Conservation (phyloP, 2,329 filamentous ascomycete genomes). For the Penicillium sp. region DNA sequence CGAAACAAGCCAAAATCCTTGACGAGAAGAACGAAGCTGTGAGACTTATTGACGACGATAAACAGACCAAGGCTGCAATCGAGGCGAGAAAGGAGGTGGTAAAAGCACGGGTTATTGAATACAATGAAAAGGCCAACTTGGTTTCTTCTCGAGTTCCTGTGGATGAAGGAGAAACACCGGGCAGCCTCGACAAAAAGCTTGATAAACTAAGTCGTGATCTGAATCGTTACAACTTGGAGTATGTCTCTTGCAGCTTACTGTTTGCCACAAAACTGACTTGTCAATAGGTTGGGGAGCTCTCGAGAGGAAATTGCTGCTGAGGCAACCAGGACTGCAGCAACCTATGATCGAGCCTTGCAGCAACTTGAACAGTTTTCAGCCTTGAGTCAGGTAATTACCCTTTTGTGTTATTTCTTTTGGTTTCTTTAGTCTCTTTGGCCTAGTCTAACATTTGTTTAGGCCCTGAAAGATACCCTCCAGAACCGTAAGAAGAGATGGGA, state of each 20-base stretch:
- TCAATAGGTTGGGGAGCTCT: constrained; percentile 57
- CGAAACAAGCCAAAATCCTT: constrained; percentile 56
- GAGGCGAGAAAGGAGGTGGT: constrained; percentile 53
- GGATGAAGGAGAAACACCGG: constrained; percentile 62
- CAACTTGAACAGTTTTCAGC: constrained; percentile 41
- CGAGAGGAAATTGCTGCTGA: constrained; percentile 63
- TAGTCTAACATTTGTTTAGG: constrained; percentile 34
- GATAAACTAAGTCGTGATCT: constrained; percentile 59
- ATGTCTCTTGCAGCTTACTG: constrained; percentile 18
- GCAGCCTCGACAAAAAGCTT: constrained; percentile 51
- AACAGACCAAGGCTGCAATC: constrained; percentile 47
- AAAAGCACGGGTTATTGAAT: constrained; percentile 52
- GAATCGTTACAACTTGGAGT: constrained; percentile 55
- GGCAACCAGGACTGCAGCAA: constrained; percentile 38
- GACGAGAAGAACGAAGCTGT: constrained; percentile 63
- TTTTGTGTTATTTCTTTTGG: not conserved
- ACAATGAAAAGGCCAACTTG: constrained; percentile 54
- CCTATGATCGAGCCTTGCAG: constrained; percentile 37
- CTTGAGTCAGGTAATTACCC: constrained; percentile 40
- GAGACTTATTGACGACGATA: constrained; percentile 52
- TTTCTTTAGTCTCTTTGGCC: constrained; percentile 17
- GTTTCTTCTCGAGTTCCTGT: constrained; percentile 62
- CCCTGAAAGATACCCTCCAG: constrained; percentile 60
- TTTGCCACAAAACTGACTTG: constrained; percentile 26
- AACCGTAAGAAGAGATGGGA: constrained; percentile 74